Evolutionary conservation across 225 moss, liverwort and hornwort genomes (phyloP).

Genomic region (Takakia lepidozioides): DNA sequence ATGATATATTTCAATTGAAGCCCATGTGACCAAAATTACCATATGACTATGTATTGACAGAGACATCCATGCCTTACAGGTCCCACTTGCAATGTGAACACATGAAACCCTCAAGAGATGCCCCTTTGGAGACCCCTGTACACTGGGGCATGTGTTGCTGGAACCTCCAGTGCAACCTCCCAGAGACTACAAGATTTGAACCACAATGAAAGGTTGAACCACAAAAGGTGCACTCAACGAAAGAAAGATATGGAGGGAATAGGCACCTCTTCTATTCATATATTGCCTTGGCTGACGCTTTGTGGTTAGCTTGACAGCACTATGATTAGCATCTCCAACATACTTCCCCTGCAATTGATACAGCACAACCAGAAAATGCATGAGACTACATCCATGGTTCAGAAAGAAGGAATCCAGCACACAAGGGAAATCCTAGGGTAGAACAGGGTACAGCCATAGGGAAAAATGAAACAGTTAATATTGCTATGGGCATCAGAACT

Average conservation of each 20-base stretch:
- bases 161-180: neutral
- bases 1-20: neutral
- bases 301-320: constrained; percentile 96
- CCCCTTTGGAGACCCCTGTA: too few relatives aligned
- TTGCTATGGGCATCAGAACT: neutral
- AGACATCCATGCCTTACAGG: neutral
- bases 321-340: constrained; percentile 89
- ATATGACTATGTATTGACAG: neutral
- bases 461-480: too few relatives aligned
- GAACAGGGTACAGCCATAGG: neutral
- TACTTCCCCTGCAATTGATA: constrained; percentile 56
- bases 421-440: neutral
- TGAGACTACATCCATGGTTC: too few relatives aligned
- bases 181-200: too few relatives aligned
- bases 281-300: constrained; percentile 91
- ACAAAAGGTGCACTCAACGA: neutral
- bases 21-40: neutral
- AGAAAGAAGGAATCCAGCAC: too few relatives aligned
- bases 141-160: too few relatives aligned
- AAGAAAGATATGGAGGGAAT: neutral
- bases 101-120: neutral
- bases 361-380: neutral
- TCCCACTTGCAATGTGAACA: too few relatives aligned
- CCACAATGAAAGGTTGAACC: neutral
- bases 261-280: constrained; percentile 85